Evolutionary conservation across 208 protist species (phyloP).

Genomic region (Herpetomonas tarakana): DNA sequence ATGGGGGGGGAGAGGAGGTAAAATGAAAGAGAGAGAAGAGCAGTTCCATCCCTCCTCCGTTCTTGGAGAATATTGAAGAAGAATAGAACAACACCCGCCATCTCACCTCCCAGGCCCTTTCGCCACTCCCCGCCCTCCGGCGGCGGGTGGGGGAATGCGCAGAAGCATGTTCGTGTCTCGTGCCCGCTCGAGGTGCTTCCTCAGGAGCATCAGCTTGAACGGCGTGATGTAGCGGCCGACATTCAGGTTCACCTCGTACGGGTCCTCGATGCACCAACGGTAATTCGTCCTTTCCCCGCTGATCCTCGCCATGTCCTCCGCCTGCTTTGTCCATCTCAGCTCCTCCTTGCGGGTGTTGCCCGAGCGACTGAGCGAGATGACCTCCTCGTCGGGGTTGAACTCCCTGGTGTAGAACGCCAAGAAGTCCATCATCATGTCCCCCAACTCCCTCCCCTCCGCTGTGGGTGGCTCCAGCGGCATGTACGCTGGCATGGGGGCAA

Average conservation of each 20-base stretch:
- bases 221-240: conserved; percentile 85
- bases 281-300: conserved; percentile 78
- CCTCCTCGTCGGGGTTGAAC: conserved; percentile 59
- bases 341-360: conserved; percentile 52
- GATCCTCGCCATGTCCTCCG: conserved; percentile 74
- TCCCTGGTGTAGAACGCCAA: conserved; percentile 72
- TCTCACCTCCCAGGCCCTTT: not conserved
- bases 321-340: conserved; percentile 75
- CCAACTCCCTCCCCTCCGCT: conserved; percentile 33
- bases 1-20: not conserved
- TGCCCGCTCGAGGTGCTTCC: conserved; percentile 66
- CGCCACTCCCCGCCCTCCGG: not conserved
- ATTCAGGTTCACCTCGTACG: conserved; percentile 87
- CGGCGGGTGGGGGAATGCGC: conserved; percentile 2
- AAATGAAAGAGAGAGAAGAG: not conserved
- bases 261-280: conserved; percentile 90
- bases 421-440: conserved; percentile 71
- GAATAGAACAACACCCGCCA: not conserved
- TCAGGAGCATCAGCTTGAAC: conserved; percentile 77
- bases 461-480: conserved; percentile 27
- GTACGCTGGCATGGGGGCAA: conserved; percentile 29
- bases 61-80: not conserved
- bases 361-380: conserved; percentile 62
- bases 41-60: not conserved
- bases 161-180: conserved; percentile 57